These are phyloP conservation scores for Chlamydomonas schloesseri DNA, from an alignment of 139 green algal genomes.

Conservation along the genomic window DNA sequence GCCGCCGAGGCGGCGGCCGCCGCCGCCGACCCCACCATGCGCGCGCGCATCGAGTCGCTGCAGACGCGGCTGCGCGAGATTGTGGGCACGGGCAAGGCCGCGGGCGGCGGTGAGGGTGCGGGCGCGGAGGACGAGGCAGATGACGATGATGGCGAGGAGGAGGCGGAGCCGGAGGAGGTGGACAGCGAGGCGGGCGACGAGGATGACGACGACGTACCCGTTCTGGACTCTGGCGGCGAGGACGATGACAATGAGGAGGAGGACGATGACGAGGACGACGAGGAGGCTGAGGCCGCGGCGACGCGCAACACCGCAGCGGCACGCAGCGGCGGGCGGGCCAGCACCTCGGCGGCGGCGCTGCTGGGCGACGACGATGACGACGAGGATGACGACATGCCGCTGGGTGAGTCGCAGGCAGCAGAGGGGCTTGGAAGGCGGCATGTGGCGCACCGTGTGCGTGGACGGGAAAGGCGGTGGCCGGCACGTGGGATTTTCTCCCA, in stretches of 20 bases:
- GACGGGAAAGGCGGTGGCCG: no score
- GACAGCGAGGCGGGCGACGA: constrained; percentile 12
- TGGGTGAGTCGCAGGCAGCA: background rate
- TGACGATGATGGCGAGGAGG: background rate
- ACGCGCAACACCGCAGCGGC: constrained; percentile 1
- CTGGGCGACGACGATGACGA: constrained; percentile 19
- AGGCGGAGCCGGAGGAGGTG: constrained; percentile 12
- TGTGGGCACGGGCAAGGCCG: constrained; percentile 35
- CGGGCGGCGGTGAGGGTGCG: background rate
- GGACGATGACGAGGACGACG: constrained; percentile 53
- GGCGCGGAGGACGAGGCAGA: constrained; percentile 36
- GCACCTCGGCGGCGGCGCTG: constrained; percentile 9
- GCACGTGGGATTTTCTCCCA: no score
- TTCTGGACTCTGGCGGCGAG: constrained; percentile 49
- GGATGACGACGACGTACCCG: constrained; percentile 25
- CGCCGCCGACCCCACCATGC: background rate
- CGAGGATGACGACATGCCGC: constrained; percentile 9
- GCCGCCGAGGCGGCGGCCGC: background rate
- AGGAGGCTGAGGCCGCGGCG: constrained; percentile 23
- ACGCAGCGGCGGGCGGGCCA: background rate
- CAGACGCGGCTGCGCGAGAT: constrained; percentile 48
- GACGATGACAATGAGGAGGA: constrained; percentile 34
- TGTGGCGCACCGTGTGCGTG: no score
- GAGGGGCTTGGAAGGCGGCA: no score
- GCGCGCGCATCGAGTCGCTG: constrained; percentile 28